Evolutionary conservation across 176 grass and related monocot species (phyloP).

Genomic region (Phragmites australis): DNA sequence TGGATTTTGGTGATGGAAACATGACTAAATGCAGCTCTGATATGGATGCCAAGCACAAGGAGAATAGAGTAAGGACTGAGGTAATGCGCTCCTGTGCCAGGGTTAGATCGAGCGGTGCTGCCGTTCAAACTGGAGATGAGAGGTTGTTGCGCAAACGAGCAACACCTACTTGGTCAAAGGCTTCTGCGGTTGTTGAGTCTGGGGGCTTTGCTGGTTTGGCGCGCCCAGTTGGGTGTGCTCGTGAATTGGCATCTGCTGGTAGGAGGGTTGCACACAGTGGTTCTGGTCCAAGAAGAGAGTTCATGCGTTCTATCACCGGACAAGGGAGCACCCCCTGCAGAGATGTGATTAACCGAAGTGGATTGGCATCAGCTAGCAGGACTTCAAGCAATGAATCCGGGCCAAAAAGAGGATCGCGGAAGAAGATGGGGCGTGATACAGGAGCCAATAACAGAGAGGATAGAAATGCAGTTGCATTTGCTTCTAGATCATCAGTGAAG

Average conservation of each 20-base stretch:
- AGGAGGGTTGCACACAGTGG: background rate
- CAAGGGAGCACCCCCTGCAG: slow-evolving; percentile 13
- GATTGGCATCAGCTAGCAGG: slow-evolving; percentile 21
- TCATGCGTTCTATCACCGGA: background rate
- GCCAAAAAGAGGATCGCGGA: slow-evolving; percentile 41
- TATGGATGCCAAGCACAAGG: background rate
- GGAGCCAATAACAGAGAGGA: background rate
- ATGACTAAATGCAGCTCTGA: slow-evolving; percentile 21
- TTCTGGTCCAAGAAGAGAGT: slow-evolving; percentile 36
- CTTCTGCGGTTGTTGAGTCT: background rate
- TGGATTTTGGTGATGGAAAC: slow-evolving; percentile 23
- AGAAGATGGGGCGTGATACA: slow-evolving; percentile 27
- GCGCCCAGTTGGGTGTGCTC: background rate
- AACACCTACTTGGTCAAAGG: slow-evolving; percentile 17
- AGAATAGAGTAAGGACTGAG: slow-evolving; percentile 12
- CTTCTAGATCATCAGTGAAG: slow-evolving; percentile 40
- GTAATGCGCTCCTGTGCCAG: background rate
- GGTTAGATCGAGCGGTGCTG: slow-evolving; percentile 32
- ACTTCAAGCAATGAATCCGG: slow-evolving; percentile 36
- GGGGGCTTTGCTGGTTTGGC: background rate
- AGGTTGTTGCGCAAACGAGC: slow-evolving; percentile 54
- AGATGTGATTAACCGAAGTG: slow-evolving; percentile 35
- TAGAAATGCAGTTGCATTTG: slow-evolving; percentile 28
- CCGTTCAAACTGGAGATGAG: slow-evolving; percentile 24
- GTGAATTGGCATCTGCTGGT: background rate